Base-by-base conservation (phyloP, 108 stramenopile species). In the Cyclotella kingstonii region DNA sequence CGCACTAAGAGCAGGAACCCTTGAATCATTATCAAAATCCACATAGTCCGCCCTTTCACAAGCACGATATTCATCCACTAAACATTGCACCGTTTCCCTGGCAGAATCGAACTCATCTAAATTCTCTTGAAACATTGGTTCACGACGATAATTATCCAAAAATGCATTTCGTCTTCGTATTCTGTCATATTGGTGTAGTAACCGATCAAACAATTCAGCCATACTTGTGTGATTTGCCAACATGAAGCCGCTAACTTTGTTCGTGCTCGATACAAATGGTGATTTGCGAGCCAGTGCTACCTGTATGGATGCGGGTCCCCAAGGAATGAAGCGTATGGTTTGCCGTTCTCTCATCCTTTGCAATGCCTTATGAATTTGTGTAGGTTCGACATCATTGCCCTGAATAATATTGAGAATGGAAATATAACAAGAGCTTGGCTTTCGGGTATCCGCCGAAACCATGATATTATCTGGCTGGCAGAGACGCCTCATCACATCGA, bases 401-500 rank as follows among this genome's bases (percentile, higher is more conserved):
- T 98, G 97, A 67, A 99, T 96, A 44, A 99, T 99, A 77, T 99
- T 98, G 40, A 99, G 92, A 44, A 98, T 92, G 66, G 93, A 94
- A 46, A 99, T 95, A 75, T 99, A 99, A 70, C 96, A 96, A 11
- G 96, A 95, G 23, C 66, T 73, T 10, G 94, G 94, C 18, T 81
- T 79, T 40, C 89, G 81, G 14, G 95, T 97, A 61, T 93, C 81
- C 57, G 97, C 96, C 4, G 87, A 90, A 9, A 99, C 97, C 98
- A 99, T 99, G 78, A 98, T 95, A 80, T 98, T 98, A 64, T 99
- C 96, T 38, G 96, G 86, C 68, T 99, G 97, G 23, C 96, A 96
- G 28, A 99, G 80, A 39, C 98, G 90, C 30, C 98, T 81, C 98
- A 99, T 99, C 30, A 99, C 98, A 77, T 97, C 98, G 47, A 99